Evolutionary conservation across 257 asterid genomes (phyloP).

Genomic region (Fraxinus cuspidata): DNA sequence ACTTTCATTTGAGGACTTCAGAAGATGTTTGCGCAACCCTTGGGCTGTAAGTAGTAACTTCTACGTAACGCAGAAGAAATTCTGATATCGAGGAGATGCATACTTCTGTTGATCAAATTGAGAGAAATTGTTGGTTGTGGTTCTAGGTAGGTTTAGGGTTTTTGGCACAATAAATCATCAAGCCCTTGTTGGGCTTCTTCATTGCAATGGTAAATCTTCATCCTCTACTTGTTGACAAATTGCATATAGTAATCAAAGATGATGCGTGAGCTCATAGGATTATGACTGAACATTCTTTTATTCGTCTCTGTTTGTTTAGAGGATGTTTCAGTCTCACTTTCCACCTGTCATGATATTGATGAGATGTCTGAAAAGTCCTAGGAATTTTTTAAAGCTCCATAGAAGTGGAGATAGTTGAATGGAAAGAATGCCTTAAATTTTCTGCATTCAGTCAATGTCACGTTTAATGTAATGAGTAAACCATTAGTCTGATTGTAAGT

Average conservation of each 20-base stretch:
- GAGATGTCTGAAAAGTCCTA: neutral
- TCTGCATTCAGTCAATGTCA: neutral
- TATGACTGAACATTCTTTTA: neutral
- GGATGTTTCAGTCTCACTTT: neutral
- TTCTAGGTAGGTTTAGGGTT: constrained; percentile 92
- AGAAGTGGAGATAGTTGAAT: neutral
- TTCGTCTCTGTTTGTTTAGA: neutral
- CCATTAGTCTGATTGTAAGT: constrained; percentile 8
- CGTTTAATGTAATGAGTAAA: neutral
- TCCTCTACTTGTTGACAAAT: constrained; percentile 1
- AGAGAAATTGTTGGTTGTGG: constrained; percentile 16
- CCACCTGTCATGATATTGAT: neutral
- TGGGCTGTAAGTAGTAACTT: constrained; percentile 76
- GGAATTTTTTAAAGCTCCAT: neutral
- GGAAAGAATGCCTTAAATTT: neutral
- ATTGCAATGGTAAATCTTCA: constrained; percentile 66
- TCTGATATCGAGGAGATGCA: neutral
- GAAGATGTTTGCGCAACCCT: constrained; percentile 89
- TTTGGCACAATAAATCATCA: constrained; percentile 82
- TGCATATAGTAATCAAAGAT: too few species aligned
- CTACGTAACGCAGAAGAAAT: constrained; percentile 4
- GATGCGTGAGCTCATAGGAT: neutral
- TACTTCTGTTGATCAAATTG: constrained; percentile 24
- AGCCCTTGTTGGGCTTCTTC: constrained; percentile 79
- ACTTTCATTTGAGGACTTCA: constrained; percentile 85